Conservation (phyloP, 2,329 filamentous ascomycete genomes). For the Fusarium sororula region DNA sequence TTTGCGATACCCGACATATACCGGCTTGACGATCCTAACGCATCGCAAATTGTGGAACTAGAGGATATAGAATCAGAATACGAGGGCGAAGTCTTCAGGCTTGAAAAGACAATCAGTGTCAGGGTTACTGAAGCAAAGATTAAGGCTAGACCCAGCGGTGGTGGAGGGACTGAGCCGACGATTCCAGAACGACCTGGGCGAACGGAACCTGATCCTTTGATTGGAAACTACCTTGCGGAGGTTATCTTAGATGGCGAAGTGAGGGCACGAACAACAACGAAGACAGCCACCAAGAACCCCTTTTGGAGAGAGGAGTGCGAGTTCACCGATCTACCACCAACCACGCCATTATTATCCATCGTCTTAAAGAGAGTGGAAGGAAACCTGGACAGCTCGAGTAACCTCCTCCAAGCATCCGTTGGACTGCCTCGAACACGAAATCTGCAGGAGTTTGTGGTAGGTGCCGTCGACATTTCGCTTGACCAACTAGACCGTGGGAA, state of each 20-base stretch:
- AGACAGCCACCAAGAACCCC: conserved; percentile 75
- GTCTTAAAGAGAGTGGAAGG: conserved; percentile 74
- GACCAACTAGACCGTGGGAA: conserved; percentile 80
- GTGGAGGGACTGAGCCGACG: conserved; percentile 30
- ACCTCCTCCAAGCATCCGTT: conserved; percentile 41
- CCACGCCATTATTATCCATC: conserved; percentile 74
- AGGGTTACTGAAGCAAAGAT: conserved; percentile 71
- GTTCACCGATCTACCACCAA: conserved; percentile 76
- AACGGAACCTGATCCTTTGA: conserved; percentile 53
- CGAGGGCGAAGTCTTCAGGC: conserved; percentile 63
- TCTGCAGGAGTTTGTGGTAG: conserved; percentile 64
- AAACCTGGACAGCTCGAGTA: conserved; percentile 55
- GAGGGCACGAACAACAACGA: conserved; percentile 77
- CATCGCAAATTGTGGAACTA: conserved; percentile 55
- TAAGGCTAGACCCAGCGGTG: conserved; percentile 48
- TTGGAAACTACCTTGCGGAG: conserved; percentile 81
- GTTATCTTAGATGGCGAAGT: conserved; percentile 83
- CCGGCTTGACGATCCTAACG: conserved; percentile 61
- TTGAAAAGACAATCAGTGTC: conserved; percentile 68
- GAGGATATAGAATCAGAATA: conserved; percentile 51
- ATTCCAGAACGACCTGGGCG: conserved; percentile 34
- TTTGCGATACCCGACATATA: conserved; percentile 95
- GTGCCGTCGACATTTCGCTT: conserved; percentile 83
- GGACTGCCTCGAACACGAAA: conserved; percentile 50
- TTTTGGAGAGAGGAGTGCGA: conserved; percentile 87